A percentile compares a stretch with the other conserved stretches of the same genome.
phyloP scores from a whole-genome alignment of 345 rosid species.

The Eucalyptus cladocalyx region DNA sequence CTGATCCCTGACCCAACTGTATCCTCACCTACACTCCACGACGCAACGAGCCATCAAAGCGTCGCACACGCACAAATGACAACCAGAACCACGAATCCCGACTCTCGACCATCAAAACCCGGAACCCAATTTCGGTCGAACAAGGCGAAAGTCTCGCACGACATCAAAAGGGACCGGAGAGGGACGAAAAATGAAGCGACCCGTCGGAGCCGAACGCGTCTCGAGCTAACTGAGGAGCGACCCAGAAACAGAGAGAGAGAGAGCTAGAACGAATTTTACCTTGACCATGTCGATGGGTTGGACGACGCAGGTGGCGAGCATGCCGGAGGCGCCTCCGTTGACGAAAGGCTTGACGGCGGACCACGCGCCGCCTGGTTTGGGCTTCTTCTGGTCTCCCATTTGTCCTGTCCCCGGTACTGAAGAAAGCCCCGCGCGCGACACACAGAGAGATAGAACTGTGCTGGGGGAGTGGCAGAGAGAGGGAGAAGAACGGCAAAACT shows the following conservation, averaged over 20 bases:
- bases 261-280: slow-evolving; percentile 18
- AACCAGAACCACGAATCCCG: not conserved
- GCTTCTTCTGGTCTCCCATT: slow-evolving; percentile 39
- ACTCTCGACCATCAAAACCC: not conserved
- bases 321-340: slow-evolving; percentile 94
- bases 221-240: not conserved
- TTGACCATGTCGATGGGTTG: slow-evolving; percentile 98
- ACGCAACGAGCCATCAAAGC: not conserved
- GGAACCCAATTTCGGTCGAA: not conserved
- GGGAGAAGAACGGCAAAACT: not conserved
- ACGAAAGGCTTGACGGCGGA: slow-evolving; percentile 79
- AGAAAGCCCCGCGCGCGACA: not conserved
- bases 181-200: not conserved
- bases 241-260: not conserved
- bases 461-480: not conserved
- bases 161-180: not conserved
- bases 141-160: not conserved
- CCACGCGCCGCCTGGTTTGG: slow-evolving; percentile 48
- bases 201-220: not conserved
- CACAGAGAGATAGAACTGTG: not conserved
- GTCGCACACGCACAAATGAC: not conserved
- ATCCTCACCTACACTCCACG: slow-evolving; percentile 69
- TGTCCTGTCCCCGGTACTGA: fast-evolving
- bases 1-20: slow-evolving; percentile 96
- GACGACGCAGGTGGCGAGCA: slow-evolving; percentile 98